Conservation (phyloP, 106 monocot genomes). For the Acanthochlamys bracteata region DNA sequence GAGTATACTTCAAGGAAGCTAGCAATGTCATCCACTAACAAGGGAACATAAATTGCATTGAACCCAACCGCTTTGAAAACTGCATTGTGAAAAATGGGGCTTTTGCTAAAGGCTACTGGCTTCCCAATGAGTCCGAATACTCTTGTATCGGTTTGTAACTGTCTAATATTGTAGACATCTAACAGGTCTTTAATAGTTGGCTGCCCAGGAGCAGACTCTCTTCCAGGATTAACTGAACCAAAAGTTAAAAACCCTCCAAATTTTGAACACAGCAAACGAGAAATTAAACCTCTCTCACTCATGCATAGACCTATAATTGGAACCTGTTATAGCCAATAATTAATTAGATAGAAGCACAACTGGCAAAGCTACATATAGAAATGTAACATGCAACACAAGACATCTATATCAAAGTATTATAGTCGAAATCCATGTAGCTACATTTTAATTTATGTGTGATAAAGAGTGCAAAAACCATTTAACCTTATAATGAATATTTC, state of each 20-base stretch:
- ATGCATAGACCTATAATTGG: slow-evolving; percentile 93
- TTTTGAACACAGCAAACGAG: slow-evolving; percentile 70
- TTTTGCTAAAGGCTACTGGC: slow-evolving; percentile 82
- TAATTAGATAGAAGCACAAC: neutral
- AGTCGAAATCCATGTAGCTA: too few relatives aligned
- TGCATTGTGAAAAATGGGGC: slow-evolving; percentile 76
- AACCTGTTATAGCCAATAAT: slow-evolving; percentile 49
- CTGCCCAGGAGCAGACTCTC: slow-evolving; percentile 90
- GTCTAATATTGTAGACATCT: slow-evolving; percentile 71
- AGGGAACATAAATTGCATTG: slow-evolving; percentile 86
- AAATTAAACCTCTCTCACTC: slow-evolving; percentile 80
- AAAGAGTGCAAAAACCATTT: too few relatives aligned
- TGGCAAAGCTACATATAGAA: too few relatives aligned
- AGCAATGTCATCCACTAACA: slow-evolving; percentile 70
- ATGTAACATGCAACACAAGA: too few relatives aligned
- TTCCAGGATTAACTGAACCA: slow-evolving; percentile 55
- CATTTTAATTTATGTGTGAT: too few relatives aligned
- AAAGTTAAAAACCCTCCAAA: slow-evolving; percentile 97
- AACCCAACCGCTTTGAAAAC: slow-evolving; percentile 54
- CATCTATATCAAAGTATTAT: too few relatives aligned
- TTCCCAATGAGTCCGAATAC: slow-evolving; percentile 83
- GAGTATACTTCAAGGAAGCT: slow-evolving; percentile 65
- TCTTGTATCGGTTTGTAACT: slow-evolving; percentile 60
- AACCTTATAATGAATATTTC: too few relatives aligned
- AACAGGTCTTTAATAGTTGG: slow-evolving; percentile 72